phyloP scores from a whole-genome alignment of 257 asterid species.

The Ballota nigra region DNA sequence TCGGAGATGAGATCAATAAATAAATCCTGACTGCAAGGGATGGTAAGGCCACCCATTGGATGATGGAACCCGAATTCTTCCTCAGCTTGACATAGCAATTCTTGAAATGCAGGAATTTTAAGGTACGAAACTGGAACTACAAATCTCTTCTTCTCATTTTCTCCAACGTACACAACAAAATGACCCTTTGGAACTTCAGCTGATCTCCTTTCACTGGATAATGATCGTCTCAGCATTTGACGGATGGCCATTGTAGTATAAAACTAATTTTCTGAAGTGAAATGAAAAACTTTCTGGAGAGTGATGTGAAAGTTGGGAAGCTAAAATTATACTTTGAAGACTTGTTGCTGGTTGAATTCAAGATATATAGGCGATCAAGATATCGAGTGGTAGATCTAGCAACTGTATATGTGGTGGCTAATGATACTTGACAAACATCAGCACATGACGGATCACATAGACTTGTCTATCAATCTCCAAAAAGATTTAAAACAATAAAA shows the following conservation, averaged over 20 bases:
- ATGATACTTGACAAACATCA: slow-evolving; percentile 5
- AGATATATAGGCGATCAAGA: not conserved
- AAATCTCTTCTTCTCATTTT: slow-evolving; percentile 6
- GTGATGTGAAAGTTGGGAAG: no score
- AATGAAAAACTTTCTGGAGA: no score
- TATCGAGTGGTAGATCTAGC: not conserved
- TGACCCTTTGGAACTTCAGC: slow-evolving; percentile 27
- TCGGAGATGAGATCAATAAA: slow-evolving; percentile 35
- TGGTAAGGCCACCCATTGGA: slow-evolving; percentile 42
- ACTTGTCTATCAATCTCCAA: slow-evolving; percentile 17
- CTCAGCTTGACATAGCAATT: not conserved
- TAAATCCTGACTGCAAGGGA: slow-evolving; percentile 43
- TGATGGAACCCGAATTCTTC: slow-evolving; percentile 21
- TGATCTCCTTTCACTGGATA: no score
- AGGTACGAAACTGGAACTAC: slow-evolving; percentile 20
- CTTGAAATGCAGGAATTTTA: slow-evolving; percentile 8
- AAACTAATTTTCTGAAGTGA: no score
- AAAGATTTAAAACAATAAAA: not conserved
- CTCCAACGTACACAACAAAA: slow-evolving; percentile 15
- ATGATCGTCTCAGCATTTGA: no score
- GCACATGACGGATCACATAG: slow-evolving; percentile 32
- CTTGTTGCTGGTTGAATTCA: slow-evolving; percentile 4
- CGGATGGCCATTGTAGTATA: no score
- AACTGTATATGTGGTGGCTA: slow-evolving; percentile 4
- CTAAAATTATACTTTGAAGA: not conserved